Percentiles rank a stretch among this genome's conserved stretches.
Conservation (phyloP, 2,329 filamentous ascomycete species). For the Fusarium sp. region DNA sequence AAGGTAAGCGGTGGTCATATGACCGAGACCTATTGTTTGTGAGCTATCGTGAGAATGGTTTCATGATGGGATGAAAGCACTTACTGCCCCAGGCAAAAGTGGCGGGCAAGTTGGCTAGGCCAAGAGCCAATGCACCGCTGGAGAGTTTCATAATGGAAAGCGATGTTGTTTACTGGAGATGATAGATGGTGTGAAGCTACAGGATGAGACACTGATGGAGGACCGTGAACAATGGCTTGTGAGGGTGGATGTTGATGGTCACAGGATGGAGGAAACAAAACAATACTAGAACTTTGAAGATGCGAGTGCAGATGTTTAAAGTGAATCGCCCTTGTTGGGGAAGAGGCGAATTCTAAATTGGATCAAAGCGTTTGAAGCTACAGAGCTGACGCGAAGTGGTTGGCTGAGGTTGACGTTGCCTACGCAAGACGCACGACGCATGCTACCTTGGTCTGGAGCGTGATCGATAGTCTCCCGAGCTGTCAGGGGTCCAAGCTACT, state of each 20-base stretch:
- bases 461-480: constrained; percentile 37
- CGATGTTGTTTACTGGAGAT: neutral
- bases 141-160: constrained; percentile 51
- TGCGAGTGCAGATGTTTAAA: constrained; percentile 19
- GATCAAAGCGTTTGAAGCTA: constrained; percentile 24
- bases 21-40: constrained; percentile 64
- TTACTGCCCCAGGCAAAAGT: constrained; percentile 58
- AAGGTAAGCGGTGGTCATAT: constrained; percentile 74
- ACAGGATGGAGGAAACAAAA: neutral
- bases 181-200: neutral
- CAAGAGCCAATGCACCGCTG: constrained; percentile 45
- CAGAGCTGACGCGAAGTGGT: constrained; percentile 33
- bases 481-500: constrained; percentile 17
- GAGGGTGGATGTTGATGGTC: neutral
- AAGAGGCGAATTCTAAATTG: constrained; percentile 23
- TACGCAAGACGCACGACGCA: neutral
- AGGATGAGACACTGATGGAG: neutral
- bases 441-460: constrained; percentile 23
- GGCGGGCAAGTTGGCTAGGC: constrained; percentile 51
- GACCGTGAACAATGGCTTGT: constrained; percentile 2
- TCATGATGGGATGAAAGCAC: constrained; percentile 40
- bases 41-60: constrained; percentile 17
- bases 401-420: constrained; percentile 23
- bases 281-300: neutral
- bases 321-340: neutral